Conservation (phyloP, 208 protist species). For the Sergeia podlipaevii region DNA sequence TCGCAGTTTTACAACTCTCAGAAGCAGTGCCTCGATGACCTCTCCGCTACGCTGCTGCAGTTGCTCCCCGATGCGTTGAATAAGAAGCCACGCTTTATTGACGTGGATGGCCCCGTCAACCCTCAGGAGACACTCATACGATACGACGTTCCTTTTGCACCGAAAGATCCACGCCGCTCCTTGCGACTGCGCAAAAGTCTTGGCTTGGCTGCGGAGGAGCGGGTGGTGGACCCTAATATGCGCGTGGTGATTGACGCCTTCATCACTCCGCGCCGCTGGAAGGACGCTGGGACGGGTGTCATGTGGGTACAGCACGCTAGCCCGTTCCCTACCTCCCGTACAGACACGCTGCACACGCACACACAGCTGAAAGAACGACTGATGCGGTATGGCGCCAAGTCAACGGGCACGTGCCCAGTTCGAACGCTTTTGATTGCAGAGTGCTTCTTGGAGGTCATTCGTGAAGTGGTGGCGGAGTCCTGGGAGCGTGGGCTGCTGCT, state of each 20-base stretch:
- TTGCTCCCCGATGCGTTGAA: conserved; percentile 11
- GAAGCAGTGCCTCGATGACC: conserved; percentile 8
- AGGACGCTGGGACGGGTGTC: conserved; percentile 37
- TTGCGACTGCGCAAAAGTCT: conserved; percentile 48
- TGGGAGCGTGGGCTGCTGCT: conserved; percentile 86
- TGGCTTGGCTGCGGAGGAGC: conserved; percentile 22
- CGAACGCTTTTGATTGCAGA: conserved; percentile 77
- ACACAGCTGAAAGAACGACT: conserved; percentile 36
- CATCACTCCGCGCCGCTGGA: conserved; percentile 78
- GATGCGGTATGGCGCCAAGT: conserved; percentile 27
- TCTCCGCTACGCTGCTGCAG: conserved; percentile 28
- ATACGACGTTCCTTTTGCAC: conserved; percentile 79
- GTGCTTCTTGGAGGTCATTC: conserved; percentile 86
- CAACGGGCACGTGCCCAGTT: conserved; percentile 70
- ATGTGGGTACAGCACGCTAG: conserved; percentile 86
- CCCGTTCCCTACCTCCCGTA: conserved; percentile 59
- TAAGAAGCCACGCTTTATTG: conserved; percentile 16
- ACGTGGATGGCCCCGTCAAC: conserved; percentile 64
- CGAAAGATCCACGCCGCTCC: conserved; percentile 51
- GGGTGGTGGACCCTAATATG: conserved; percentile 66
- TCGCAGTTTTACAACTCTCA: neutral
- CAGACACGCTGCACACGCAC: conserved; percentile 65
- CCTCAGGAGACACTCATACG: conserved; percentile 54
- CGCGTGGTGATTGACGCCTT: conserved; percentile 80
- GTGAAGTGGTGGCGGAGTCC: conserved; percentile 75